Evolutionary conservation across 108 stramenopile species (phyloP), one percentile per base, ranked within the genome.

Genomic region (Licmophora abbreviata): DNA sequence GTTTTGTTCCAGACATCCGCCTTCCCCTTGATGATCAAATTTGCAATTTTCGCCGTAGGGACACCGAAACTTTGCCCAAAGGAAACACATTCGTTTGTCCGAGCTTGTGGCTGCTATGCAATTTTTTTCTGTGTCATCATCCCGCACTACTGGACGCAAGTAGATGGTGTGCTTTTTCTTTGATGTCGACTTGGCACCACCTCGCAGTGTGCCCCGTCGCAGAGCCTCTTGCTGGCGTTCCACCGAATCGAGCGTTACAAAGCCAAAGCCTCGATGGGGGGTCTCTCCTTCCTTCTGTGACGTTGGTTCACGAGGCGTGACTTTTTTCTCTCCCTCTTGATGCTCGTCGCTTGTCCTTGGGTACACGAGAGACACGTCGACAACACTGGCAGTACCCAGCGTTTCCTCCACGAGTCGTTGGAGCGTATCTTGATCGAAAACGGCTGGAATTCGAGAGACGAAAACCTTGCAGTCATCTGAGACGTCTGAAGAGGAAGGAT

Each of bases 21-120:
- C 87, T 18, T 62, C 64, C 21, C 87, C 87, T n/a, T 29, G 47
- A 36, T 89, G 87, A 14, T 44, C 41, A 58, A 89, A 89, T 51
- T 83, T 89, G 36, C 87, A 89, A 4, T 46, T 48, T 24, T 79
- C 63, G 0, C 76, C 73, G 54, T 89, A 84, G 7, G 82, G 80
- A 62, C 87, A 89, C 26, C 81, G 58, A 53, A 53, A 35, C 48
- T 68, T 63, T 33, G 51, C 58, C 85, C 85, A 86, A 17, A 80
- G 54, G 50, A 69, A 79, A 41, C 85, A 86, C 14, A 79, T 43
- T 28, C 73, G 51, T 32, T 71, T 61, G n/a, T 33, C 40, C n/a
- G 12, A 21, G n/a, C n/a, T n/a, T n/a, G n/a, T n/a, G n/a, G n/a
- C n/a, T n/a, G n/a, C n/a, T n/a, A n/a, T n/a, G n/a, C n/a, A n/a